Evolutionary conservation across 495 filamentous ascomycete genomes (phyloP).

Genomic region (Poronia punctata): DNA sequence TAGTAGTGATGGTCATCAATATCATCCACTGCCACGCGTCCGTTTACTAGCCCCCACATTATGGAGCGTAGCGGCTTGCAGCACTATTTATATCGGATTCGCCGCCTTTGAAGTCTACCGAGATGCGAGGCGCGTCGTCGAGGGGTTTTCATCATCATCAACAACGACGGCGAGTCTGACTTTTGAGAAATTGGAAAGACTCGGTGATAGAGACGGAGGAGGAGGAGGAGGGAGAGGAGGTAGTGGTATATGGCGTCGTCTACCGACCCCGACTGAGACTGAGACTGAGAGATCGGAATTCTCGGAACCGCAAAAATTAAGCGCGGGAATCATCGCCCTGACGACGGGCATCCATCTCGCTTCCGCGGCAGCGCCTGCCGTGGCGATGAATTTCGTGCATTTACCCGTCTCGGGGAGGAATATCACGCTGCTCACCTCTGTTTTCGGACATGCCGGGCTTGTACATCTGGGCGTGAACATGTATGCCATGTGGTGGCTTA

Average conservation of each 20-base stretch:
- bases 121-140: constrained; percentile 11
- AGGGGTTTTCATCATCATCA: background rate
- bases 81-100: constrained; percentile 22
- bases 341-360: constrained; percentile 11
- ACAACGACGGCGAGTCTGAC: background rate
- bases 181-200: constrained; percentile 15
- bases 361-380: background rate
- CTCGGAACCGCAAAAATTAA: constrained; percentile 7
- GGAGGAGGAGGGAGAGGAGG: constrained; percentile 1
- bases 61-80: constrained; percentile 18
- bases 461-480: constrained; percentile 18
- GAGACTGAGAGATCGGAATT: constrained; percentile 2
- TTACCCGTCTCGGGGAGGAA: constrained; percentile 11
- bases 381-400: constrained; percentile 11
- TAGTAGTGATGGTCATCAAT: background rate
- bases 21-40: constrained; percentile 1
- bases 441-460: constrained; percentile 17
- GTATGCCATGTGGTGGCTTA: constrained; percentile 12
- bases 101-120: constrained; percentile 23
- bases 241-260: constrained; percentile 2
- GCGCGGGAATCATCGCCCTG: constrained; percentile 6
- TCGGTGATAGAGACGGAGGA: constrained; percentile 1
- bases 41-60: constrained; percentile 18
- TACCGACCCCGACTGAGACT: too few species aligned
- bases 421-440: constrained; percentile 23